Evolutionary conservation across 768 basidiomycete genomes (phyloP).

Genomic region (Symmetrospora coprosmae): DNA sequence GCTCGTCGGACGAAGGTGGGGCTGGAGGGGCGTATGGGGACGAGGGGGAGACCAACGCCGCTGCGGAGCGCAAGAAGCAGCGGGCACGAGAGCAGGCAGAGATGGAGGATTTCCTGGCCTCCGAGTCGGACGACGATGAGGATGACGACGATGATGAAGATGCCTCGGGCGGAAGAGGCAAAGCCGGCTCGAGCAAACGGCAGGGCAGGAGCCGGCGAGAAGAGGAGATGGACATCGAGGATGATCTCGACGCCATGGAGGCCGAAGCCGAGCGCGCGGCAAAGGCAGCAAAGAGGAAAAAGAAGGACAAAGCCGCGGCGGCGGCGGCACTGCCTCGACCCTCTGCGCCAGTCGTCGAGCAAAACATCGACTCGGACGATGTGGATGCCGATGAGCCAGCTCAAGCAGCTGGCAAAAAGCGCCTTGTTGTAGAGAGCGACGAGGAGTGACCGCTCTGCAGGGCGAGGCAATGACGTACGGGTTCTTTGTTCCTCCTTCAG

Average conservation of each 20-base stretch:
- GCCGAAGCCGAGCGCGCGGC: constrained; percentile 15
- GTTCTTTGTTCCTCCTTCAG: neutral
- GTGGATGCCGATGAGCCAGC: constrained; percentile 7
- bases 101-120: constrained; percentile 19
- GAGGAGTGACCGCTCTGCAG: too few relatives aligned
- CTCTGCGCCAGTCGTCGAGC: neutral
- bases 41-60: neutral
- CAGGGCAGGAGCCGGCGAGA: neutral
- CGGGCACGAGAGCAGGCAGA: neutral
- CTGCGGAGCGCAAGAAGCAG: neutral
- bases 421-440: constrained; percentile 23
- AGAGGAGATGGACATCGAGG: constrained; percentile 1
- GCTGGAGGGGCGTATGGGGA: neutral
- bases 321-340: neutral
- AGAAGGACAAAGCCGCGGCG: neutral
- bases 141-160: constrained; percentile 16
- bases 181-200: neutral
- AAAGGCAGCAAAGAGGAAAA: constrained; percentile 1
- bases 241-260: constrained; percentile 23
- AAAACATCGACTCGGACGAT: constrained; percentile 10
- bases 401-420: constrained; percentile 5
- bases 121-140: constrained; percentile 11
- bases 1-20: neutral
- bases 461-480: neutral
- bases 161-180: constrained; percentile 3